Evolutionary conservation across 2,329 filamentous ascomycete species (phyloP).

Genomic region (Cercospora sojina): DNA sequence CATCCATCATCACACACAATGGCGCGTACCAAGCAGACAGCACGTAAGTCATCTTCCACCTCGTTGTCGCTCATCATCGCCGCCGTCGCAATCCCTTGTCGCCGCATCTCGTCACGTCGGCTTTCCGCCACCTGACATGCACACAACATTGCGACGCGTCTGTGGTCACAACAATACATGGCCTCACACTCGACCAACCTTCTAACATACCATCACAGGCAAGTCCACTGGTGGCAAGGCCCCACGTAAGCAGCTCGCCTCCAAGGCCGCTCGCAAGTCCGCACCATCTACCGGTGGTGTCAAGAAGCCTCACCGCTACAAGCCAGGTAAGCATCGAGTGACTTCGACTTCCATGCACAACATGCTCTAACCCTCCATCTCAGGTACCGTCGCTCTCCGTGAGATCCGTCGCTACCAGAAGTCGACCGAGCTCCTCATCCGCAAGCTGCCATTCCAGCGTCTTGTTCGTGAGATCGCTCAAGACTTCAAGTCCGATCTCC

Average conservation of each 20-base stretch:
- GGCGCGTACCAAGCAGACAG: constrained; percentile 58
- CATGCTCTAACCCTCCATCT: constrained; percentile 28
- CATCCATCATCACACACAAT: constrained; percentile 42
- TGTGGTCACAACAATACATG: constrained; percentile 23
- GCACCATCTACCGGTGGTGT: constrained; percentile 85
- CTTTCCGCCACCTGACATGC: constrained; percentile 27
- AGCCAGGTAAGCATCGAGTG: constrained; percentile 45
- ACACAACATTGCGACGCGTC: constrained; percentile 21
- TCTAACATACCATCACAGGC: constrained; percentile 51
- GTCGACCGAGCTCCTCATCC: constrained; percentile 80
- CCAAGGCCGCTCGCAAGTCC: constrained; percentile 98
- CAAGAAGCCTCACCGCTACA: constrained; percentile 58
- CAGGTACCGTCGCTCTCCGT: constrained; percentile 79
- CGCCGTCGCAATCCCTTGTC: constrained; percentile 30
- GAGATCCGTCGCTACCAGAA: constrained; percentile 92
- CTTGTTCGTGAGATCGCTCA: constrained; percentile 74
- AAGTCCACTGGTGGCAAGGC: constrained; percentile 75
- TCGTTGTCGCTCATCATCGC: constrained; percentile 25
- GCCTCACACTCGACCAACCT: constrained; percentile 21
- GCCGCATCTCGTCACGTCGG: constrained; percentile 24
- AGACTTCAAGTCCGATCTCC: constrained; percentile 66
- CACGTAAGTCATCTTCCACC: constrained; percentile 48
- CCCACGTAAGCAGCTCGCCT: constrained; percentile 92
- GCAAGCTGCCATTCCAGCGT: constrained; percentile 76
- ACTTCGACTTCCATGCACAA: constrained; percentile 17